A percentile compares a stretch with the other conserved stretches of the same genome.
Conservation (phyloP, 768 basidiomycete genomes). For the Boletus rubescentipes region DNA sequence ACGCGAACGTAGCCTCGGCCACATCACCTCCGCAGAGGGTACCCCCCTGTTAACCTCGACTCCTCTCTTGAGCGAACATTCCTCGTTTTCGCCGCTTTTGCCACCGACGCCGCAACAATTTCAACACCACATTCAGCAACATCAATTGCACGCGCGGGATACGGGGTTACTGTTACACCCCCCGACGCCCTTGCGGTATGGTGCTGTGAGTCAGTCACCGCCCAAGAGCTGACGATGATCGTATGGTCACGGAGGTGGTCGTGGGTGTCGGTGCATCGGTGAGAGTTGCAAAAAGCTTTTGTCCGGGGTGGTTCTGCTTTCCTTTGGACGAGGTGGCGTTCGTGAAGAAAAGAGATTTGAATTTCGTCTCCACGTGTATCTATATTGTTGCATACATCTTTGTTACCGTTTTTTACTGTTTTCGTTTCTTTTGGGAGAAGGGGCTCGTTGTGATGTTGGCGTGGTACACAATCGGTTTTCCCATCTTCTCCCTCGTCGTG, state of each 20-base stretch:
- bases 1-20: constrained; percentile 41
- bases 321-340: too few species aligned
- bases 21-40: constrained; percentile 30
- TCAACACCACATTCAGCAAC: constrained; percentile 18
- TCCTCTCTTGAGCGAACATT: constrained; percentile 6
- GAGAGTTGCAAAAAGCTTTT: too few species aligned
- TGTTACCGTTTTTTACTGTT: too few species aligned
- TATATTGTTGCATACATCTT: too few species aligned
- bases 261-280: too few species aligned
- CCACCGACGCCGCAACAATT: constrained; percentile 20
- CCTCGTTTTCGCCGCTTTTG: constrained; percentile 5
- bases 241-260: not conserved
- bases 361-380: too few species aligned
- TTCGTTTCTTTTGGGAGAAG: too few species aligned
- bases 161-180: constrained; percentile 2
- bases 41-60: constrained; percentile 35
- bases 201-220: constrained; percentile 6
- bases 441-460: too few species aligned
- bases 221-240: constrained; percentile 14
- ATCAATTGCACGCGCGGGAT: constrained; percentile 11
- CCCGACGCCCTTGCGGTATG: constrained; percentile 17
- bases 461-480: too few species aligned
- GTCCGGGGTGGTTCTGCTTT: too few species aligned
- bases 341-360: too few species aligned
- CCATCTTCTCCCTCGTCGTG: too few species aligned